A percentile compares a stretch with the other conserved stretches of the same genome.
These are phyloP conservation scores for Cryptosporidium xiaoi DNA, from an alignment of 169 alveolate species.

Conservation along the genomic window DNA sequence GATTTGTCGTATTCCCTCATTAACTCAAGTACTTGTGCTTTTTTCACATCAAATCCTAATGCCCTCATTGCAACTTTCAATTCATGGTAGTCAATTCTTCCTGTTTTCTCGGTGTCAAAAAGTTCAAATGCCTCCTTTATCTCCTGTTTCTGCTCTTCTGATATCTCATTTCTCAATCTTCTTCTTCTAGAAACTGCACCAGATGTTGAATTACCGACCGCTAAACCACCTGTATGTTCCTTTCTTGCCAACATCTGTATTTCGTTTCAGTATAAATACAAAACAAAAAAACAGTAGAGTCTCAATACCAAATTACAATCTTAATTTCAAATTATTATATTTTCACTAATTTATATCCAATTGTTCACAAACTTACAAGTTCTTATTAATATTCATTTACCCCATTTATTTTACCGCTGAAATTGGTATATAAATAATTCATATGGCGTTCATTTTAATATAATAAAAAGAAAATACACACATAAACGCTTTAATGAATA, in stretches of 20 bases:
- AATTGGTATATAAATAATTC: too few relatives aligned
- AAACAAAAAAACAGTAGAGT: too few relatives aligned
- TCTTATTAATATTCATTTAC: too few relatives aligned
- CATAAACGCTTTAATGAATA: too few relatives aligned
- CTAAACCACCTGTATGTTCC: conserved; percentile 40
- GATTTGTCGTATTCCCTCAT: conserved; percentile 84
- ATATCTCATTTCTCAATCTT: conserved; percentile 82
- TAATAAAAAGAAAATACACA: too few relatives aligned
- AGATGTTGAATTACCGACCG: conserved; percentile 46
- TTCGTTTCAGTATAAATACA: too few relatives aligned
- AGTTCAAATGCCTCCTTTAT: conserved; percentile 97
- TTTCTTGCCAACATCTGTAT: conserved; percentile 49
- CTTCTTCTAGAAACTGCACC: conserved; percentile 63
- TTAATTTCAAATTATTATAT: too few relatives aligned
- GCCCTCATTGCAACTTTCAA: conserved; percentile 99
- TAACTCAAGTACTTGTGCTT: conserved; percentile 91
- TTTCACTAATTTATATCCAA: too few relatives aligned
- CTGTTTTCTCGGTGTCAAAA: conserved; percentile 96
- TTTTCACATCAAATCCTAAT: conserved; percentile 98
- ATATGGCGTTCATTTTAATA: too few relatives aligned
- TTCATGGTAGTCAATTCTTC: conserved; percentile 95
- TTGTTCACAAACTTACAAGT: too few relatives aligned
- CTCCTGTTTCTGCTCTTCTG: conserved; percentile 94
- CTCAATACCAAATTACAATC: too few relatives aligned
- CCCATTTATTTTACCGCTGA: too few relatives aligned